Base-by-base conservation (phyloP, 1,284 basidiomycete species). In the Pseudozyma tsukubaensis region DNA sequence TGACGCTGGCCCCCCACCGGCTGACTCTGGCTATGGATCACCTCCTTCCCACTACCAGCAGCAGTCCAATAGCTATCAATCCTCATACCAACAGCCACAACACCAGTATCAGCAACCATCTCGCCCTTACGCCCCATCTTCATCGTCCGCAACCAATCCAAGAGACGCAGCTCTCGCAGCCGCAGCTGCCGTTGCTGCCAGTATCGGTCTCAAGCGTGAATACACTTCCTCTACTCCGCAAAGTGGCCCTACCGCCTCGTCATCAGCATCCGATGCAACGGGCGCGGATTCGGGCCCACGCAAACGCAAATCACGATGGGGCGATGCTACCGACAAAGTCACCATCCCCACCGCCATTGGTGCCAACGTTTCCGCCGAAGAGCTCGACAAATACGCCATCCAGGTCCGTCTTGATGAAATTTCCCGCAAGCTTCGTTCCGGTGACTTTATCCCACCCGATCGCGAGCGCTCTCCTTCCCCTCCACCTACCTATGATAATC, bases 371-470 rank as follows among this genome's bases (percentile, higher is more conserved):
- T 76, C 73, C 4, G 69, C 74, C 16, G 59, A 76, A 14, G 82
- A 83, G 32, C 74, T 84, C 16, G 83, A 84, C 59, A 76, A 81
- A 50, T 83, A 84, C 50, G 83, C 83, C n/a, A 76, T 81, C 51
- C 78, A 80, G 40, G 82, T 84, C 5, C 77, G 97, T 61, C 87
- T 99, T 59, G 97, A 99, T 85, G 97, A 99, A 87, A 98, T 99
- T 84, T 94, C 94, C 78, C 90, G 93, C 79, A 97, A 97, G 86
- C 88, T 99, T 32, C 88, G 94, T 56, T 87, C 94, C 60, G 97
- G 97, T 76, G 94, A 98, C 82, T 94, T 94, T 75, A 90, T 99
- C 54, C 97, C 97, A 44, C 94, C 97, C 37, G 96, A 99, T 77
- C 89, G 92, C 68, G 94, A 97, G 87, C 89, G 94, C 32, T 93